Percentiles rank a stretch among this genome's conserved stretches.
These are phyloP conservation scores for Jacaranda copaia DNA, from an alignment of 257 asterid genomes.

Conservation along the genomic window DNA sequence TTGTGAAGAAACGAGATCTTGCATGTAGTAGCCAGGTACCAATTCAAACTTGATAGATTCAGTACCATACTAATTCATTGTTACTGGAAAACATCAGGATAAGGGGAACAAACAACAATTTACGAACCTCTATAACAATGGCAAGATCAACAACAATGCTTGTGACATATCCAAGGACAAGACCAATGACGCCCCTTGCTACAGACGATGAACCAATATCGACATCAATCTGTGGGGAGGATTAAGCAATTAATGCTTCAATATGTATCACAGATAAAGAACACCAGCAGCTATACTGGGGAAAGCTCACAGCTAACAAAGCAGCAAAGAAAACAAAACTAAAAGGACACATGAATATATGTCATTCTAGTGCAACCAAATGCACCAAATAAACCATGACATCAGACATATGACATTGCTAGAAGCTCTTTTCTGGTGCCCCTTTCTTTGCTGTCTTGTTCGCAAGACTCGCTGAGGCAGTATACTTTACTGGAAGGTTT, in stretches of 20 bases:
- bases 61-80: not conserved
- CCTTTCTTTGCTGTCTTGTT: not conserved
- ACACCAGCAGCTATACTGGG: constrained; percentile 6
- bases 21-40: constrained; percentile 10
- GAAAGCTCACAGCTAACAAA: constrained; percentile 12
- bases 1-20: not conserved
- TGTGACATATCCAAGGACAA: constrained; percentile 91
- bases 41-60: constrained; percentile 12
- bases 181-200: constrained; percentile 90
- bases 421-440: not conserved
- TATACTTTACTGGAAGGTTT: not conserved
- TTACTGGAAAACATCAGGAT: not conserved
- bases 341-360: constrained; percentile 7
- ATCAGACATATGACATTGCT: constrained; percentile 10
- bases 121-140: constrained; percentile 81
- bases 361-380: constrained; percentile 21
- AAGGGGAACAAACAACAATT: constrained; percentile 15
- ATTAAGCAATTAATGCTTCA: constrained; percentile 15
- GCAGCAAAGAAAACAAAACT: constrained; percentile 4
- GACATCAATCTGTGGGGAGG: constrained; percentile 79
- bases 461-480: not conserved
- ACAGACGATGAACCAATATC: constrained; percentile 99
- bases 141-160: constrained; percentile 97
- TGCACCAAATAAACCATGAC: constrained; percentile 20
- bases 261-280: not conserved